These are phyloP conservation scores for Gossypium herbaceum DNA, from an alignment of 345 rosid genomes.

Conservation along the genomic window DNA sequence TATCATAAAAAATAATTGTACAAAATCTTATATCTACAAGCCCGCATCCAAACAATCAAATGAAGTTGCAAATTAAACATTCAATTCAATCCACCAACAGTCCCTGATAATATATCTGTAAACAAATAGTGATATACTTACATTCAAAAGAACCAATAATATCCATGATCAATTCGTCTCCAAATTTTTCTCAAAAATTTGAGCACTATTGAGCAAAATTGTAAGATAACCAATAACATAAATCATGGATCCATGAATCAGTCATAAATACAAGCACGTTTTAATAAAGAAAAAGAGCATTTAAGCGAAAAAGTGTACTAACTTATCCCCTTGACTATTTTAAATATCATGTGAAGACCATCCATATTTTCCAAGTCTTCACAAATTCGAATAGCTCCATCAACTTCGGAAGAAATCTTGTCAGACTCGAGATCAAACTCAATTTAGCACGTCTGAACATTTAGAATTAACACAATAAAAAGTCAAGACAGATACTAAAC, in stretches of 20 bases:
- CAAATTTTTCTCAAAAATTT: constrained; percentile 72
- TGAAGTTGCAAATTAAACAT: not conserved
- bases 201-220: constrained; percentile 80
- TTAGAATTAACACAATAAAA: not conserved
- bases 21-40: not conserved
- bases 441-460: constrained; percentile 5
- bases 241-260: constrained; percentile 19
- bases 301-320: constrained; percentile 30
- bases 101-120: not conserved
- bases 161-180: constrained; percentile 83
- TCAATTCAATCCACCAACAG: not conserved
- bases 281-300: constrained; percentile 5
- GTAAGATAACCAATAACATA: constrained; percentile 30
- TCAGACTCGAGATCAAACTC: constrained; percentile 33
- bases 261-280: constrained; percentile 10
- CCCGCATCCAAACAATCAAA: not conserved
- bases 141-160: constrained; percentile 89
- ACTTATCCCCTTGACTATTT: constrained; percentile 84
- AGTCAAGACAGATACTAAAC: not conserved
- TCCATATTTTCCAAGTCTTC: constrained; percentile 63
- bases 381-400: constrained; percentile 61
- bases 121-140: constrained; percentile 35
- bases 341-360: constrained; percentile 75
- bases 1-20: not conserved
- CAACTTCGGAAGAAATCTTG: constrained; percentile 70